These are phyloP conservation scores for Acanthochlamys bracteata DNA, from an alignment of 106 monocot genomes.

Conservation along the genomic window DNA sequence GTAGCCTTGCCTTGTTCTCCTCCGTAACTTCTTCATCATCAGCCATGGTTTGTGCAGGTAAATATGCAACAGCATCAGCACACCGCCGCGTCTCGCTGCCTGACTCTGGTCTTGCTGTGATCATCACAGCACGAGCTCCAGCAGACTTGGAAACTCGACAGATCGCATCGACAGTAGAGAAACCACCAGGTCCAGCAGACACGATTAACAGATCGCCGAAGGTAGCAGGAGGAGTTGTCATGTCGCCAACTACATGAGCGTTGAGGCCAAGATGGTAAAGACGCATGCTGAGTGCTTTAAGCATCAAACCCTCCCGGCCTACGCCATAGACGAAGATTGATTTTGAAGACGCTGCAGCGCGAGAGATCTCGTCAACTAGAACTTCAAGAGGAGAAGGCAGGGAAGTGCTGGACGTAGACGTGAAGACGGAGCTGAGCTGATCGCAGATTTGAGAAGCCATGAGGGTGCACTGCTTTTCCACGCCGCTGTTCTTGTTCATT, in stretches of 20 bases:
- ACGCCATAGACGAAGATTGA: conserved; percentile 78
- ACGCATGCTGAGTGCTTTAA: conserved; percentile 86
- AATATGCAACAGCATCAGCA: conserved; percentile 53
- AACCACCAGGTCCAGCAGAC: conserved; percentile 81
- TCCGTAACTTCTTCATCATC: conserved; percentile 33
- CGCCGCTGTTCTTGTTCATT: background rate
- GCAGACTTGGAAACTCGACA: conserved; percentile 43
- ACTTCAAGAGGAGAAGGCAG: conserved; percentile 33
- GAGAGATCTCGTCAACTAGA: conserved; percentile 43
- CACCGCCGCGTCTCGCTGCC: conserved; percentile 32
- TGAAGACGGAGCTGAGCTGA: conserved; percentile 76
- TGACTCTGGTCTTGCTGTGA: conserved; percentile 59
- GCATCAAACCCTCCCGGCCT: conserved; percentile 88
- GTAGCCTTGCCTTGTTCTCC: conserved; percentile 24
- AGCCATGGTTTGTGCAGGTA: conserved; percentile 85
- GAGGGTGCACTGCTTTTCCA: conserved; percentile 2
- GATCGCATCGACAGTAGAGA: conserved; percentile 91
- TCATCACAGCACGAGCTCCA: conserved; percentile 49
- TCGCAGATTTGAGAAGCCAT: conserved; percentile 65
- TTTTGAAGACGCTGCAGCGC: conserved; percentile 9
- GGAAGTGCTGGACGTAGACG: conserved; percentile 7
- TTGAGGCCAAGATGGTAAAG: conserved; percentile 87
- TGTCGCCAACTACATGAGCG: conserved; percentile 70
- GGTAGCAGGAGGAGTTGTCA: conserved; percentile 72
- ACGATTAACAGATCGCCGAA: conserved; percentile 74